A percentile compares a stretch with the other conserved stretches of the same genome.
Conservation (phyloP, 352 stramenopile genomes). For the Blastocystis sp. region DNA sequence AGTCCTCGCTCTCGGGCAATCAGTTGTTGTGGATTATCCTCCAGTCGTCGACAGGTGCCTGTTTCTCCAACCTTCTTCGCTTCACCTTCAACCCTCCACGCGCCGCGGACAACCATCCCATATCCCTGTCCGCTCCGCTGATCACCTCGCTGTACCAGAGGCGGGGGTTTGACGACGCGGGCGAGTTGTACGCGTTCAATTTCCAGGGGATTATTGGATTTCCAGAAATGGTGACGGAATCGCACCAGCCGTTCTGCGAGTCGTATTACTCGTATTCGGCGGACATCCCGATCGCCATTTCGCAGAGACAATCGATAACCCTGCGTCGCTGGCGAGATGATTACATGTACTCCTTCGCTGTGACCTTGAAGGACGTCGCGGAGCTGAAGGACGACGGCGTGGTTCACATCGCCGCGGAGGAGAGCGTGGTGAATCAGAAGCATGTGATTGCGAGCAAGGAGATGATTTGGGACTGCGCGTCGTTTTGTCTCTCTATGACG, state of each 20-base stretch:
- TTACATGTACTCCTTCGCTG: constrained; percentile 5
- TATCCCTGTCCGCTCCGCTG: constrained; percentile 36
- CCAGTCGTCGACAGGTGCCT: background rate
- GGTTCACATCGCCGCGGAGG: constrained; percentile 24
- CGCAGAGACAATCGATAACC: background rate
- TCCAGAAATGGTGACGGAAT: background rate
- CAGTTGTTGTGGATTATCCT: constrained; percentile 50
- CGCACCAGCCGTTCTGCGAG: constrained; percentile 35
- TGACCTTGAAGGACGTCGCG: background rate
- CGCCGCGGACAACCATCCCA: background rate
- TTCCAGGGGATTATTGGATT: constrained; percentile 19
- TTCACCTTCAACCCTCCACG: background rate
- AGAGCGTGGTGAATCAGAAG: constrained; percentile 15
- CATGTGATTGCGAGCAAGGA: background rate
- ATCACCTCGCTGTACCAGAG: background rate
- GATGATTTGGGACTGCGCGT: background rate
- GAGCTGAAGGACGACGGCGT: background rate
- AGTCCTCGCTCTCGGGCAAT: constrained; percentile 15
- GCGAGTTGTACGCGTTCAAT: background rate
- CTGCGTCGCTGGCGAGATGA: background rate
- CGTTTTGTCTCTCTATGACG: background rate
- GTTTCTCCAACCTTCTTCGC: constrained; percentile 45
- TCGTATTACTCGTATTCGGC: constrained; percentile 46
- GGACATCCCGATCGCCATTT: constrained; percentile 12
- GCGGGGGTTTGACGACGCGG: background rate